Conservation (phyloP, 768 basidiomycete genomes). For the Exidia glandulosa region DNA sequence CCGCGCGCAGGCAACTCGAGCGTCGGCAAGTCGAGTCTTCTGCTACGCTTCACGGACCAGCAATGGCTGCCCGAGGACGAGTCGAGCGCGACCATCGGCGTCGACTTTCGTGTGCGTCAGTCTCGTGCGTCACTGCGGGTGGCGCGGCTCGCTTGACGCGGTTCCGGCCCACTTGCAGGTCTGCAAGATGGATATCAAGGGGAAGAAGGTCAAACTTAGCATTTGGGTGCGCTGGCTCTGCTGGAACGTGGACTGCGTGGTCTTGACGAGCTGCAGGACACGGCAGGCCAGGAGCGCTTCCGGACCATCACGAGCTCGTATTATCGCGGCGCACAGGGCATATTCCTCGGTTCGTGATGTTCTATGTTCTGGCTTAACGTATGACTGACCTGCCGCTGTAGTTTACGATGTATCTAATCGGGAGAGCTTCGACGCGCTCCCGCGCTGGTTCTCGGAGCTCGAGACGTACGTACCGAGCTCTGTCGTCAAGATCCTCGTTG, state of each 20-base stretch:
- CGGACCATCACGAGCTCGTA: conserved; percentile 92
- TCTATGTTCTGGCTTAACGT: not conserved
- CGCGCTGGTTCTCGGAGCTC: conserved; percentile 84
- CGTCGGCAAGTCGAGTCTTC: conserved; percentile 85
- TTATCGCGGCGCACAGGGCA: conserved; percentile 55
- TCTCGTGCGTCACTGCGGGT: not conserved
- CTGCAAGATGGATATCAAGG: conserved; percentile 78
- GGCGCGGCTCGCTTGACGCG: not conserved
- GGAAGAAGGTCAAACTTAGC: conserved; percentile 81
- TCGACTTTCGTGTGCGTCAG: conserved; percentile 58
- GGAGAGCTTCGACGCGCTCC: conserved; percentile 89
- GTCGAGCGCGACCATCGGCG: conserved; percentile 73
- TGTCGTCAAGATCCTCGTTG: conserved; percentile 91
- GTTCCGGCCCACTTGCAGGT: conserved; percentile 39
- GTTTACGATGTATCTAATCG: conserved; percentile 94
- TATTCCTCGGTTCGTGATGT: conserved; percentile 26
- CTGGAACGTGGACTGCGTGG: not conserved
- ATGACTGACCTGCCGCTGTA: conserved; percentile 17
- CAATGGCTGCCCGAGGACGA: conserved; percentile 91
- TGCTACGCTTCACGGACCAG: conserved; percentile 93
- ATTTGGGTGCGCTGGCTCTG: conserved; percentile 71
- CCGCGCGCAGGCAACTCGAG: conserved; percentile 56
- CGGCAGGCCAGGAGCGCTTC: conserved; percentile 94
- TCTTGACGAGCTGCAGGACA: conserved; percentile 48
- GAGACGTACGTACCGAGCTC: conserved; percentile 83